Evolutionary conservation across 2,329 filamentous ascomycete species (phyloP), one percentile per base, ranked within the genome.

Genomic region (Diaporthe batatas): DNA sequence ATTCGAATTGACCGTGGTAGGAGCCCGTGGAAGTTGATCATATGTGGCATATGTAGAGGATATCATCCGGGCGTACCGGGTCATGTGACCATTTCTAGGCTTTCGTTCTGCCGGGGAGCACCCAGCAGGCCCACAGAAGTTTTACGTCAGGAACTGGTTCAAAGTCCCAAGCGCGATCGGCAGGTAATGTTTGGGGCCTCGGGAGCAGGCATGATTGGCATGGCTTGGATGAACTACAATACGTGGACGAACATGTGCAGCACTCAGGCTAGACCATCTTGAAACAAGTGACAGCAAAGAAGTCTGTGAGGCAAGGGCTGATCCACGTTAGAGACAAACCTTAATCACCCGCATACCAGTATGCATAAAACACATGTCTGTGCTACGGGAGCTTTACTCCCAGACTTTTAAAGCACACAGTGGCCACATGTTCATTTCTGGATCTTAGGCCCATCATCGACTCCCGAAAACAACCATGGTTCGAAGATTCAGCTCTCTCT

Each of bases 241-340:
- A 53, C 29, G 32, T 53, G 62, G 32, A 14, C 21, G 6, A 67
- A 11, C 53, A 6, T 53, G 39, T 67, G 21, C 4, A 18, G 34
- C n/a, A 6, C 44, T 5, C 14, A n/a, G 62, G 25, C 62, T 53
- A 67, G 44, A 67, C 62, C 25, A 34, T 53, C 34, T 67, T 67
- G 62, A 67, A 67, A 67, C 62, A 65, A 49, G 5, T 67, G n/a
- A 36, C 62, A 32, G 62, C 32, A 23, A 67, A 67, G 53, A 53
- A 39, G 32, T 36, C 29, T 36, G 47, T 53, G 32, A 67, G 47
- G 32, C 47, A 67, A 67, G 62, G 62, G 62, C 47, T 39, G 62
- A 67, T 53, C 47, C 62, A 67, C 62, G 62, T 67, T 32, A 53
- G 62, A 67, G 62, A 53, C 47, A 67, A 67, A 67, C 62, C 62